Evolutionary conservation across 192 early-diverging fungal genomes (phyloP), one percentile per base, ranked within the genome.

Genomic region (Coemansia nantahalensis): DNA sequence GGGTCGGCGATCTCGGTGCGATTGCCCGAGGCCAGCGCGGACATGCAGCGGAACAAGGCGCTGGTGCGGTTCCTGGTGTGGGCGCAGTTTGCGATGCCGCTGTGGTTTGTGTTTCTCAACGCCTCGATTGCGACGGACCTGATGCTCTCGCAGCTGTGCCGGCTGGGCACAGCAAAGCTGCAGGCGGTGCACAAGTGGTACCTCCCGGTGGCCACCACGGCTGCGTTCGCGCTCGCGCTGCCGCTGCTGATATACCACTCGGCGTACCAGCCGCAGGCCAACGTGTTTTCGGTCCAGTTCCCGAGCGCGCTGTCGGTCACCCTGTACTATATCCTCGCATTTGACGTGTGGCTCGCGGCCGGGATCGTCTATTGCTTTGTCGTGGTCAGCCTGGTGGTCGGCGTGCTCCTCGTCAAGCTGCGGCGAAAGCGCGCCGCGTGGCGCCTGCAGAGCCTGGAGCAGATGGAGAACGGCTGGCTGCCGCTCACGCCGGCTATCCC

Each of bases 91-190:
- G 71, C 65, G 11, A 75, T 75, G 71, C 71, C 71, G 2, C 39
- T 75, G 14, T 75, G 71, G 71, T 75, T 75, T 60, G 65, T 75
- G 2, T 75, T 75, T 55, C 45, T 75, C 13, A 75, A 75, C 24
- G 59, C 52, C 4, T 48, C 55, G 4, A 75, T 75, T 39, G 71
- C 71, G 31, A 75, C 71, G 3, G 71, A 75, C 53, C 35, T 75
- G 24, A 45, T 75, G 43, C 51, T 75, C 15, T 68, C 71, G 1
- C 71, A 75, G 43, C 56, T 75, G 1, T 41, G 62, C 8, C 54
- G 59, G 1, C 37, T 67, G 14, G 55, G 50, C 36, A 37, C 54
- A 6, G 43, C 49, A 13, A 54, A 52, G 22, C 51, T 75, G 13
- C 59, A 66, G 41, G 43, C 49, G 3, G 49, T 75, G 17, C 71